Conservation (phyloP, 345 rosid genomes). For the Brassica carinata region DNA sequence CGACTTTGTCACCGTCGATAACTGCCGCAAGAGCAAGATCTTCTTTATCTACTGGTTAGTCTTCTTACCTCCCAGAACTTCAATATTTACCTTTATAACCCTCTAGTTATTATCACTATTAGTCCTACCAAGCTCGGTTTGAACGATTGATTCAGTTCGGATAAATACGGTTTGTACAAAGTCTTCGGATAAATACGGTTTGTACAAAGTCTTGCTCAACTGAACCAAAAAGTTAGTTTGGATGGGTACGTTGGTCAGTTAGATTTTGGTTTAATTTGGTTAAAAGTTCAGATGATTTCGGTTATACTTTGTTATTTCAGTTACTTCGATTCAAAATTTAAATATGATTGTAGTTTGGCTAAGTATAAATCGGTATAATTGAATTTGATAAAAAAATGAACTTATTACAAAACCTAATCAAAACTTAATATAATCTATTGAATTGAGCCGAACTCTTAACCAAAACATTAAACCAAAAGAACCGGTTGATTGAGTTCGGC, state of each 20-base stretch:
- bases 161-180: background rate
- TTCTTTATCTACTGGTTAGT: slow-evolving; percentile 95
- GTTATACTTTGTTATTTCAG: background rate
- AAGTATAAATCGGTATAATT: background rate
- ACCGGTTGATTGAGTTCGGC: background rate
- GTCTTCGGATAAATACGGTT: background rate
- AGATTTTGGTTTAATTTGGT: background rate
- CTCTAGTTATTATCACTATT: background rate
- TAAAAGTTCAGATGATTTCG: background rate
- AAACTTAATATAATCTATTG: too few relatives aligned
- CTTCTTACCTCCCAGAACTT: background rate
- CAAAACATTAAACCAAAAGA: background rate
- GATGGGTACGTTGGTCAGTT: background rate
- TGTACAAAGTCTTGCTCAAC: background rate
- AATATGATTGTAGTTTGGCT: background rate
- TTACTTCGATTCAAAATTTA: background rate
- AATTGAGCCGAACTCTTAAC: background rate
- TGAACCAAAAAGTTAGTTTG: background rate
- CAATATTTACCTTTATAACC: slow-evolving; percentile 14
- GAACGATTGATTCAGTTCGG: background rate
- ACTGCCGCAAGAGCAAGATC: slow-evolving; percentile 97
- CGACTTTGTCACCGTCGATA: slow-evolving; percentile 90
- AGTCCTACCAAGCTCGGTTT: background rate
- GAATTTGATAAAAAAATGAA: background rate
- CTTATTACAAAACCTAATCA: background rate